A percentile compares a stretch with the other conserved stretches of the same genome.
Conservation (phyloP, 495 filamentous ascomycete genomes). For the Penicillium silybi region DNA sequence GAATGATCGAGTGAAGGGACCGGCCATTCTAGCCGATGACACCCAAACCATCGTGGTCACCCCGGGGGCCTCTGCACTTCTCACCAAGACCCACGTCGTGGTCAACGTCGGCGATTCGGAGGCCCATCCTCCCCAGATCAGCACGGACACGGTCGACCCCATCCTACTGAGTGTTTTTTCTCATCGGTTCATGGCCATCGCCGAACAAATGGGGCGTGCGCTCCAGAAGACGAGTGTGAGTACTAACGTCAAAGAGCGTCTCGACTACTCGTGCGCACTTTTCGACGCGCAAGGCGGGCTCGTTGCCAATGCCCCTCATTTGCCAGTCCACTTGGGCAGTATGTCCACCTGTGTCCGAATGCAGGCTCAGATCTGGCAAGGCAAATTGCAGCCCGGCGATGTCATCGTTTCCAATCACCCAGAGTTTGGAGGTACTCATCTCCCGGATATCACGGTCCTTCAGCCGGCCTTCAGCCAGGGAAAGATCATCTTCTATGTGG, state of each 20-base stretch:
- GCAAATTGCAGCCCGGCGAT: constrained; percentile 82
- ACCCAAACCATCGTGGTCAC: constrained; percentile 92
- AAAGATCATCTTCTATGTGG: constrained; percentile 85
- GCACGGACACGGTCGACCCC: constrained; percentile 48
- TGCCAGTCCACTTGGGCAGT: constrained; percentile 85
- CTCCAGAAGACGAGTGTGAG: constrained; percentile 39
- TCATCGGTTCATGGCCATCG: constrained; percentile 37
- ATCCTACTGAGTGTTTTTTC: constrained; percentile 75
- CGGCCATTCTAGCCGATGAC: constrained; percentile 83
- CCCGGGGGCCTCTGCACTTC: constrained; percentile 58
- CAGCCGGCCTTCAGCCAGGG: constrained; percentile 75
- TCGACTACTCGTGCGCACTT: constrained; percentile 42
- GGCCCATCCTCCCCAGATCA: constrained; percentile 38
- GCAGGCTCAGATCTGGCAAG: constrained; percentile 80
- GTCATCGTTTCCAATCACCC: constrained; percentile 95
- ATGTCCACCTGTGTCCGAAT: constrained; percentile 61
- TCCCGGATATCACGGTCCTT: constrained; percentile 85
- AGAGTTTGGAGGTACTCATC: constrained; percentile 80
- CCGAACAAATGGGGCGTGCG: constrained; percentile 43
- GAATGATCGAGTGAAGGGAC: constrained; percentile 72
- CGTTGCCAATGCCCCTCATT: constrained; percentile 70
- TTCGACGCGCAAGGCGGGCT: constrained; percentile 37
- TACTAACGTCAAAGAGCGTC: constrained; percentile 43
- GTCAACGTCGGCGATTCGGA: constrained; percentile 32
- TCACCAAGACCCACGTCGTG: constrained; percentile 26